phyloP scores from a whole-genome alignment of 2,329 filamentous ascomycete genomes.

The Cladosporium sp. region DNA sequence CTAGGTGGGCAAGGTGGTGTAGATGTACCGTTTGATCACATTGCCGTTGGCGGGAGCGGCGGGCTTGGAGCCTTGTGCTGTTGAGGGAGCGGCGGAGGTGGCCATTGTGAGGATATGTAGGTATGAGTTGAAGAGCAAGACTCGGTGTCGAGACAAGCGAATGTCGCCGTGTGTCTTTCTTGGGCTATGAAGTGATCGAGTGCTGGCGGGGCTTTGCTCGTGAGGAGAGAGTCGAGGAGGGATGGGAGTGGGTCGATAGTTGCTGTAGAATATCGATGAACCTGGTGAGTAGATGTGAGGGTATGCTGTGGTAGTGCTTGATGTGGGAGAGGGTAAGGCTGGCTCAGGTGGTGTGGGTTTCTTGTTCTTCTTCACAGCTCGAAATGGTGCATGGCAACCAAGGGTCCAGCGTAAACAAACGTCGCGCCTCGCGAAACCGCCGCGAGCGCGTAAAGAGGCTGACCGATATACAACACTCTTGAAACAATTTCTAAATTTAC shows the following conservation, averaged over 20 bases:
- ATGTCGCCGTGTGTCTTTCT: not conserved
- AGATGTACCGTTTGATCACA: slow-evolving; percentile 50
- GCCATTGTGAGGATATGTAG: slow-evolving; percentile 23
- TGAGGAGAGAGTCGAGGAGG: not conserved
- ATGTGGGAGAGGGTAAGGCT: not conserved
- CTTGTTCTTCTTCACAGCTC: slow-evolving; percentile 3
- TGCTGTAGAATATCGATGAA: slow-evolving; percentile 10
- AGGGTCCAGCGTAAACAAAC: slow-evolving; percentile 15
- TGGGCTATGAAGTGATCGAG: slow-evolving; percentile 12
- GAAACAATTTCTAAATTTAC: not conserved
- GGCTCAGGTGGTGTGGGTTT: slow-evolving; percentile 2
- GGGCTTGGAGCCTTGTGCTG: slow-evolving; percentile 36
- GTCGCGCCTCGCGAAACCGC: slow-evolving; percentile 4
- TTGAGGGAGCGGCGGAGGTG: slow-evolving; percentile 35
- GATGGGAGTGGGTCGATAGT: not conserved
- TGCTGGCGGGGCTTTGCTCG: slow-evolving; percentile 21
- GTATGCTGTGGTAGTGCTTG: not conserved
- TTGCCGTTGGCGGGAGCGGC: slow-evolving; percentile 42
- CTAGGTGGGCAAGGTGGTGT: too few relatives aligned
- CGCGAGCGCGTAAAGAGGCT: not conserved
- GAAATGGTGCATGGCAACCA: slow-evolving; percentile 12
- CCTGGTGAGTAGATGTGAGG: not conserved
- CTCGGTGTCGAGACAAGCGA: slow-evolving; percentile 10
- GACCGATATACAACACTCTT: not conserved
- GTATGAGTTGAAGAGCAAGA: not conserved